A percentile compares a stretch with the other conserved stretches of the same genome.
Conservation (phyloP, 805 yeast genomes). For the Candida maesae region DNA sequence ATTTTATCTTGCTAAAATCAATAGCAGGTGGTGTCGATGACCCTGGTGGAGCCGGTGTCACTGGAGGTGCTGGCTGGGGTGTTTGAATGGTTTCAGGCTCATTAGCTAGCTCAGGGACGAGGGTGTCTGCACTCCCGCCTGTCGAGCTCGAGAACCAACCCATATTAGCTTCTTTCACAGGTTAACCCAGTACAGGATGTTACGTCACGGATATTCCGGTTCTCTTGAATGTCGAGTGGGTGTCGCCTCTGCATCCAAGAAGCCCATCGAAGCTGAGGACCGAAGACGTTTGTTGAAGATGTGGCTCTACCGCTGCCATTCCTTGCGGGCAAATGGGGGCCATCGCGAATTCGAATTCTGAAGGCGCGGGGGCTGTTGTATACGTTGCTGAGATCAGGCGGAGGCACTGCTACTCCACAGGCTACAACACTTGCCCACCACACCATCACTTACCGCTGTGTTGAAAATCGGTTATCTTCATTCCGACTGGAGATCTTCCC, state of each 20-base stretch:
- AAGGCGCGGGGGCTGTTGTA: too few species aligned
- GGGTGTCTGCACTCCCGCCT: neutral
- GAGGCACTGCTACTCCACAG: neutral
- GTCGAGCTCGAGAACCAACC: constrained; percentile 1
- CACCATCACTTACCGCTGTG: neutral
- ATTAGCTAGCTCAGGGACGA: neutral
- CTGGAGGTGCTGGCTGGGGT: neutral
- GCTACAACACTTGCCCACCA: too few species aligned
- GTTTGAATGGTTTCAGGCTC: neutral
- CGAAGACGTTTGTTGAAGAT: too few species aligned
- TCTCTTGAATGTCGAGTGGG: too few species aligned
- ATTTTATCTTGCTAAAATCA: constrained; percentile 21
- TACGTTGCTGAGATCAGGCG: too few species aligned
- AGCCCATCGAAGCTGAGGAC: too few species aligned
- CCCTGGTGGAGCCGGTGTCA: constrained; percentile 7
- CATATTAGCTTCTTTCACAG: neutral
- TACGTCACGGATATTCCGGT: too few species aligned
- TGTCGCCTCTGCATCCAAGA: too few species aligned
- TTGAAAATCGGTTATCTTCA: neutral
- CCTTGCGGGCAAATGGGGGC: too few species aligned
- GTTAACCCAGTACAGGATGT: too few species aligned
- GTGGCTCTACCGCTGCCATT: too few species aligned
- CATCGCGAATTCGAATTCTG: too few species aligned
- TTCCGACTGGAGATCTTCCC: neutral
- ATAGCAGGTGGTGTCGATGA: constrained; percentile 20